Evolutionary conservation across 345 rosid species (phyloP), one percentile per base, ranked within the genome.

Genomic region (Schrenkiella parvula): DNA sequence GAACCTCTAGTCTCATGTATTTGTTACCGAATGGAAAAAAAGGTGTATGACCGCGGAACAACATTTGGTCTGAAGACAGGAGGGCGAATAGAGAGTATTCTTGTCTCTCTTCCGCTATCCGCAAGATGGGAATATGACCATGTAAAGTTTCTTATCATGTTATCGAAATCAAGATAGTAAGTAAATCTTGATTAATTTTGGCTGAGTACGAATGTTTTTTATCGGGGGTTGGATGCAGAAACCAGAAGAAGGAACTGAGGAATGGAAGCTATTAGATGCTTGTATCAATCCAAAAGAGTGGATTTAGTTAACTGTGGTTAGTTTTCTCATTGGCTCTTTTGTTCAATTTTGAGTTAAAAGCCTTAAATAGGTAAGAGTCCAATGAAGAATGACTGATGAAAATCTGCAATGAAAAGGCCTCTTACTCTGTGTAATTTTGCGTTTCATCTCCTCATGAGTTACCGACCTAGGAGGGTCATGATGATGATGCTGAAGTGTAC

Each of bases 121-220:
- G 90, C 97, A 59, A 87, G 97, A 46, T 93, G 98, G 98, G 97
- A 93, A 65, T 93, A 93, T 57, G 97, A 90, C 73, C 98, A 89
- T 71, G 96, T 91, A 82, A 81, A 55, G 88, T 74, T 56, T 28
- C 2, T 22, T 55, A 10, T 37, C 25, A 26, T 13, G 58, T 53
- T 28, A 31, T 32, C 12, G 8, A 55, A 18, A 17, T 55, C 13
- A 55, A 55, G 61, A 31, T 17, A 18, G 22, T n/a, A 26, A 48
- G 3, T 15, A 31, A 31, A 31, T 31, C 25, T 31, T 31, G 8
- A 19, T 31, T 39, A 22, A 6, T 17, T 9, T 42, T 46, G 31
- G 38, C 23, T 15, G 2, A 38, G 39, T 56, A 42, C 60, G 15
- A 12, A 29, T 43, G 35, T 28, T 42, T 29, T 58, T 61, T 19